These are phyloP conservation scores for Pseudisothecium myosuroides DNA, from an alignment of 225 moss, liverwort and hornwort genomes.

Conservation along the genomic window DNA sequence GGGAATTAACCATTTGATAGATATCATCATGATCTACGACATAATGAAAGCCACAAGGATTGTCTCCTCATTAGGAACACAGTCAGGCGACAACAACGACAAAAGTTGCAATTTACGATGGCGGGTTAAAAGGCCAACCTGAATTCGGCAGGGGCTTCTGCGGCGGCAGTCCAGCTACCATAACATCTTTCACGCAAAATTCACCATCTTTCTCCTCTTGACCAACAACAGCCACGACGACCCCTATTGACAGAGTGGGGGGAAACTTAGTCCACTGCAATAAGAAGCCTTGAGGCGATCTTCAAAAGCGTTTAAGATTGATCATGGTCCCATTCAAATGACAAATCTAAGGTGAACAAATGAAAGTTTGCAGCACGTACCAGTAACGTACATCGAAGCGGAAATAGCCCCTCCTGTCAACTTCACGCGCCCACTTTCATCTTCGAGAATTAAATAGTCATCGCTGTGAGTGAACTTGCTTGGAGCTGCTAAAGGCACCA, in stretches of 20 bases:
- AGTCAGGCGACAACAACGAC: neutral
- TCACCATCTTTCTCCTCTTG: constrained; percentile 86
- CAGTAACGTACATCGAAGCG: constrained; percentile 63
- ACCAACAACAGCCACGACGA: constrained; percentile 79
- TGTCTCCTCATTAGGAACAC: neutral
- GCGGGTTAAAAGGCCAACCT: constrained; percentile 6
- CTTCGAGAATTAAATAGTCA: constrained; percentile 88
- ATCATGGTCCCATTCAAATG: neutral
- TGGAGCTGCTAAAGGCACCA: constrained; percentile 64
- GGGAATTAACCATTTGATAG: neutral
- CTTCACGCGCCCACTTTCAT: constrained; percentile 89
- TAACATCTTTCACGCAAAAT: constrained; percentile 69
- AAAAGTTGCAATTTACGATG: neutral
- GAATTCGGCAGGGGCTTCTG: constrained; percentile 49
- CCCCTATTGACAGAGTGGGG: constrained; percentile 27
- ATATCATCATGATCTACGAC: neutral
- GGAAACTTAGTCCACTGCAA: neutral
- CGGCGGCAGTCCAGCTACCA: constrained; percentile 82
- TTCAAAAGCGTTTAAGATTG: neutral
- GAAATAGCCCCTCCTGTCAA: constrained; percentile 60
- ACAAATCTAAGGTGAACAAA: neutral
- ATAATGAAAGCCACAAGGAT: neutral
- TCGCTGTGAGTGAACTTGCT: constrained; percentile 67
- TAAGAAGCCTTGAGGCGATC: neutral
- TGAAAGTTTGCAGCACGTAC: constrained; percentile 5